These are phyloP conservation scores for Staphylotrichum tortipilum DNA, from an alignment of 495 filamentous ascomycete genomes.

Conservation along the genomic window DNA sequence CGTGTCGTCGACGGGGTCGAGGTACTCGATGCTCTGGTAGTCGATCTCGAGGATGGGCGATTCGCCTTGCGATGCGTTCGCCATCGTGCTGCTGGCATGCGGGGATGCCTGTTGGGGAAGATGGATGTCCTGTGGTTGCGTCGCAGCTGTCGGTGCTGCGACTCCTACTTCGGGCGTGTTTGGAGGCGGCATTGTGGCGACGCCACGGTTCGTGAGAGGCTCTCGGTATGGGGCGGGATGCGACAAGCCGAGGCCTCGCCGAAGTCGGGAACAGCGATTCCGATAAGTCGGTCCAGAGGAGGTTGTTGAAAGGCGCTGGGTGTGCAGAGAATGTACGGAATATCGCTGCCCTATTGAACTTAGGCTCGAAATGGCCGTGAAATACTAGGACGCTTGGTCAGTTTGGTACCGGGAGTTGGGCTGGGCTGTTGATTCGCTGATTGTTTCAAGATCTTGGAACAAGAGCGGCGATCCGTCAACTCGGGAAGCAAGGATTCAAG, in stretches of 20 bases:
- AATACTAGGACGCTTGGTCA: too few relatives aligned
- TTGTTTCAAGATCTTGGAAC: too few relatives aligned
- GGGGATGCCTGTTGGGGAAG: not conserved
- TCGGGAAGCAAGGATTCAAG: too few relatives aligned
- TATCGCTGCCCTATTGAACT: too few relatives aligned
- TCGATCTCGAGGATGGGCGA: slow-evolving; percentile 35
- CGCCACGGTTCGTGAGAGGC: not conserved
- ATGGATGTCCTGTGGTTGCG: not conserved
- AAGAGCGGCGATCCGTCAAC: too few relatives aligned
- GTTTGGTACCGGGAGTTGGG: too few relatives aligned
- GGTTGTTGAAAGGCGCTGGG: too few relatives aligned
- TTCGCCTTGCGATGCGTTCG: slow-evolving; percentile 3
- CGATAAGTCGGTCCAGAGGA: too few relatives aligned
- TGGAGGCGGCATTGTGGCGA: slow-evolving; percentile 12
- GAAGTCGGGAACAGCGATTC: not conserved
- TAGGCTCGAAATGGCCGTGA: too few relatives aligned
- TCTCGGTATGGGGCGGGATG: not conserved
- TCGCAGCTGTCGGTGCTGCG: not conserved
- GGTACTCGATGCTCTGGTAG: slow-evolving; percentile 62
- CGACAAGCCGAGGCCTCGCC: not conserved
- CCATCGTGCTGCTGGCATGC: not conserved
- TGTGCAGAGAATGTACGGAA: too few relatives aligned
- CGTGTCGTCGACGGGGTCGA: slow-evolving; percentile 60
- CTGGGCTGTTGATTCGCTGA: too few relatives aligned
- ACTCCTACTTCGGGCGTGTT: slow-evolving; percentile 14